Evolutionary conservation across 177 flowering plant species (phyloP), one percentile per base, ranked within the genome.

Genomic region (Telopea speciosissima): DNA sequence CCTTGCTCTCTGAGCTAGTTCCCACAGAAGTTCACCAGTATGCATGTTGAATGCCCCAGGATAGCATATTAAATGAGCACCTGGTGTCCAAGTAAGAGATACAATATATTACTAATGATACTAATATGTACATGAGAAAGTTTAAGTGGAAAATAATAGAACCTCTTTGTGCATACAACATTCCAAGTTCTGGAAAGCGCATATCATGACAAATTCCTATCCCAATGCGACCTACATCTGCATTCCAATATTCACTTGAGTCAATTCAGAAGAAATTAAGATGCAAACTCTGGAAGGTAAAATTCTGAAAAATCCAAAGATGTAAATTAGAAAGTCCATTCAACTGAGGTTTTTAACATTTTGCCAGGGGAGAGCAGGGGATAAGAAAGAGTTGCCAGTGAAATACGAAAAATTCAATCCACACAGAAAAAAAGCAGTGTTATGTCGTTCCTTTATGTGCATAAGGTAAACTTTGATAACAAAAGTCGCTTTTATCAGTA

Each of bases 171-270:
- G 66, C 65, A 63, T 80, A 82, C 17, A 80, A 12, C 73, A 70
- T 72, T 14, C 81, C 81, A 12, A 82, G 73, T 67, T 82, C 85
- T 25, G 70, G 83, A 68, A 80, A 82, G 54, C 76, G 74, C 12
- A 82, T 72, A 69, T 82, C 81, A 59, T 82, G 78, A 69, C 85
- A 82, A 68, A 80, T 80, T 42, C 83, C 83, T 16, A 82, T 76
- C 14, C 85, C 85, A 66, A 80, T 74, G 17, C 79, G 75, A 24
- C 83, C 85, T 44, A 80, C 75, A 67, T 80, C 81, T 80, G 80
- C 69, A 77, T 56, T 44, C 54, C 54, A 49, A 49, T 0, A 12
- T 12, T 49, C 17, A 49, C 17, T 49, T 11, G 4, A 49, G 19
- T 36, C 40, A 49, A 6, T 49, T 49, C 5, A 12, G 19, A 49